Percentiles rank a stretch among this genome's conserved stretches.
These are phyloP conservation scores for Aspergillus floridensis DNA, from an alignment of 2,329 filamentous ascomycete genomes.

Conservation along the genomic window DNA sequence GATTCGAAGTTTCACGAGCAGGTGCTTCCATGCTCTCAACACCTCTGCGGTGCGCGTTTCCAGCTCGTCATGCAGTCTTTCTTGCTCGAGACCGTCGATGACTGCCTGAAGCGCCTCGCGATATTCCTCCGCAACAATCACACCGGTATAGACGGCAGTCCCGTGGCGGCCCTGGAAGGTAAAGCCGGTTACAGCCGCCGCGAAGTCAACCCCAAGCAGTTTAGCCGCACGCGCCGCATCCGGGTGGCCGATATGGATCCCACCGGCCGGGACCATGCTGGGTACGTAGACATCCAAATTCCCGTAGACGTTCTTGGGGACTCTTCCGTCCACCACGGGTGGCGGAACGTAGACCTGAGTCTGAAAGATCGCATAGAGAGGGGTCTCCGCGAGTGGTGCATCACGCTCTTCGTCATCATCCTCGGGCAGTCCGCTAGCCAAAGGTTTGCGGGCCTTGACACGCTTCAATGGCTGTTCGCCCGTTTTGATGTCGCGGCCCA, in stretches of 20 bases:
- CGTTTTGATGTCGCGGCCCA: constrained; percentile 74
- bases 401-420: constrained; percentile 44
- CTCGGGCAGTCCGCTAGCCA: constrained; percentile 24
- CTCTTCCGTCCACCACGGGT: constrained; percentile 68
- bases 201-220: constrained; percentile 77
- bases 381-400: constrained; percentile 52
- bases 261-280: constrained; percentile 62
- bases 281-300: constrained; percentile 64
- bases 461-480: constrained; percentile 82
- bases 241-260: constrained; percentile 54
- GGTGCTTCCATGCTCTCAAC: constrained; percentile 58
- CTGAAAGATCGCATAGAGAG: constrained; percentile 58
- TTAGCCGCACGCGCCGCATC: constrained; percentile 69
- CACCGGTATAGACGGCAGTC: constrained; percentile 76
- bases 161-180: constrained; percentile 81
- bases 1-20: constrained; percentile 64
- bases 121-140: constrained; percentile 71
- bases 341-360: constrained; percentile 73
- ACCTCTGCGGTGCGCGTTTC: constrained; percentile 51
- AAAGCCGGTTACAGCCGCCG: constrained; percentile 87
- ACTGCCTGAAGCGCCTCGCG: constrained; percentile 69
- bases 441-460: constrained; percentile 51
- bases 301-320: constrained; percentile 63
- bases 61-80: constrained; percentile 62
- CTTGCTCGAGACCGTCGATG: constrained; percentile 64